Base-by-base conservation (phyloP, 371 early-diverging fungal genomes). In the Mycotypha africana region DNA sequence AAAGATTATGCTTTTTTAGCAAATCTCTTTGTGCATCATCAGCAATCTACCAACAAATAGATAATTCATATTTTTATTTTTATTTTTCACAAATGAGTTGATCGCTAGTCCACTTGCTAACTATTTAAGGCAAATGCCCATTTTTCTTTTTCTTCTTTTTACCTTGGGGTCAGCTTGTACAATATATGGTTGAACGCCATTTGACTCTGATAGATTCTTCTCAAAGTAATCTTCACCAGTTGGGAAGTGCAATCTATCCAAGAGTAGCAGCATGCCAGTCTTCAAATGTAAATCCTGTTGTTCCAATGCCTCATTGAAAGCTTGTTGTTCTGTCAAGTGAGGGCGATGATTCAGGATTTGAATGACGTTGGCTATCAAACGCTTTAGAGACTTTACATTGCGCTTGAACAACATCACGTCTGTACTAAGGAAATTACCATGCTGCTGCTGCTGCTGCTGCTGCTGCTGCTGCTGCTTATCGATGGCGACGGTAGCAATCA, bases 161-260 rank as follows among this genome's bases (percentile, higher is more conserved):
- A 51, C 58, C 52, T 57, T 57, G 21, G 51, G 51, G 35, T 57
- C 52, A 10, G 31, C 47, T 44, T 57, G 48, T 15, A 57, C 24
- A 20, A 57, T 48, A 37, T 47, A 57, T 36, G 58, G 58, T 8
- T 47, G n/a, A 15, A 57, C 52, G 3, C 45, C 52, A 15, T 36
- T 48, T 10, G 44, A 23, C 8, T 28, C 22, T 0, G 47, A 30
- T 11, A 47, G 36, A 14, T 48, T 38, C 8, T 35, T 35, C 12
- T 46, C 44, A 40, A 57, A 57, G 17, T 45, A 57, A 20, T 20
- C 21, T 3, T 24, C 16, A 2, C 60, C 60, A n/a, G 55, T 54
- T 2, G 56, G 56, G 21, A 60, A 60, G 34, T 60, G 56, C 9
- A 55, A 26, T 3, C 42, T 35, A 39, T 60, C 60, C 22, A 60